Evolutionary conservation across 805 yeast species (phyloP), one percentile per base, ranked within the genome.

Genomic region (Candida boleticola): DNA sequence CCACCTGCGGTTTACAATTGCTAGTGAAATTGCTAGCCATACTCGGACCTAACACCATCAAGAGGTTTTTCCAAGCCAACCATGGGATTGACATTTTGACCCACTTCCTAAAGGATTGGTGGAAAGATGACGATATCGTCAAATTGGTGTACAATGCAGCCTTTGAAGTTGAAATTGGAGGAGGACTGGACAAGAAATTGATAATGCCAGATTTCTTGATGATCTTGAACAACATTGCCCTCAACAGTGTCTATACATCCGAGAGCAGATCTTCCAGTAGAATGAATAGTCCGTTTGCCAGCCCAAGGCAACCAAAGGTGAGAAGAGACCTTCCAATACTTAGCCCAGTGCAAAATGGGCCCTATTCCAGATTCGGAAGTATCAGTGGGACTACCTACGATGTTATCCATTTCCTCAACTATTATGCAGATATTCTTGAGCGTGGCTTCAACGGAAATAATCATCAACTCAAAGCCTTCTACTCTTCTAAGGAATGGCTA

Each of bases 41-140:
- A 5, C 57, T 74, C 5, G 82, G 82, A 1, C 55, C 70, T 2
- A 67, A 68, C 25, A 68, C 72, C 2, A 74, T 75, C 40, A 68
- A 63, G 21, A 60, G 72, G 19, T 84, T 85, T 47, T 65, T 73
- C 25, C 71, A 68, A 11, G 50, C 49, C 6, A 75, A 71, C 41
- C 70, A 71, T 40, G 88, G 89, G 0, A 58, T 77, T 21, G 71
- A 66, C 40, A 73, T 76, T 7, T 57, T 77, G 40, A 69, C 75
- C 3, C 71, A 68, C 42, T 60, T 66, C 37, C 46, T 83, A 39
- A 58, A 71, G 48, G 54, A 60, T 35, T 70, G 75, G 70, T 78
- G 83, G 80, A 46, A 53, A 19, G 72, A 76, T 49, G 70, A 73
- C 44, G 69, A 70, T 30, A 55, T 81, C 4, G 51, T 72, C 9